These are phyloP conservation scores for Phaffomyces thermotolerans DNA, from an alignment of 805 yeast genomes.

Conservation along the genomic window DNA sequence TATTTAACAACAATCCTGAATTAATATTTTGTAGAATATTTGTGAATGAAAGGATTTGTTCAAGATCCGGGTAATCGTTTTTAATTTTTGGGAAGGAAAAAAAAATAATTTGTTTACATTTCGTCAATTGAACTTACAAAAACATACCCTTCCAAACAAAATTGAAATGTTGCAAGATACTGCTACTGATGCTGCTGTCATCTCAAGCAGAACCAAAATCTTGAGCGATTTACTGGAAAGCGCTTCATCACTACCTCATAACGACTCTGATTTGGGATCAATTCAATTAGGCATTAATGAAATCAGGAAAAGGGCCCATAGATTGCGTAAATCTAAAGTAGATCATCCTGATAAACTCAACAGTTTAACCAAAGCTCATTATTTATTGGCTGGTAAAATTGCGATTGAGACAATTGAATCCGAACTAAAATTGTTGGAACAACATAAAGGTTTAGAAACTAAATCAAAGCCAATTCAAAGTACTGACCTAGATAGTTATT, in stretches of 20 bases:
- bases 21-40: too few relatives aligned
- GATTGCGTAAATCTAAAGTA: constrained; percentile 39
- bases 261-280: constrained; percentile 63
- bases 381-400: constrained; percentile 84
- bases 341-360: constrained; percentile 32
- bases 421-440: constrained; percentile 38
- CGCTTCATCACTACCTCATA: constrained; percentile 64
- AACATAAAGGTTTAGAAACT: constrained; percentile 24
- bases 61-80: constrained; percentile 2
- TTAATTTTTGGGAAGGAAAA: neutral
- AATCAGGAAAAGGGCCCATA: constrained; percentile 59
- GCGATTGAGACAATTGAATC: constrained; percentile 75
- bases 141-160: neutral
- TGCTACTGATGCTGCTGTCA: neutral
- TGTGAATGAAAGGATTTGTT: too few relatives aligned
- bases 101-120: constrained; percentile 6
- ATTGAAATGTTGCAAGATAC: constrained; percentile 1
- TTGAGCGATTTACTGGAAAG: constrained; percentile 73
- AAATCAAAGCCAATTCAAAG: constrained; percentile 18
- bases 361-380: constrained; percentile 66
- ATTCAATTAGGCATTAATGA: constrained; percentile 77
- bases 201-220: constrained; percentile 21
- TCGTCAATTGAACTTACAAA: neutral
- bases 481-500: constrained; percentile 52
- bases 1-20: too few relatives aligned